Conservation (phyloP, 306 rosid genomes). For the Cucurbita moschata region DNA sequence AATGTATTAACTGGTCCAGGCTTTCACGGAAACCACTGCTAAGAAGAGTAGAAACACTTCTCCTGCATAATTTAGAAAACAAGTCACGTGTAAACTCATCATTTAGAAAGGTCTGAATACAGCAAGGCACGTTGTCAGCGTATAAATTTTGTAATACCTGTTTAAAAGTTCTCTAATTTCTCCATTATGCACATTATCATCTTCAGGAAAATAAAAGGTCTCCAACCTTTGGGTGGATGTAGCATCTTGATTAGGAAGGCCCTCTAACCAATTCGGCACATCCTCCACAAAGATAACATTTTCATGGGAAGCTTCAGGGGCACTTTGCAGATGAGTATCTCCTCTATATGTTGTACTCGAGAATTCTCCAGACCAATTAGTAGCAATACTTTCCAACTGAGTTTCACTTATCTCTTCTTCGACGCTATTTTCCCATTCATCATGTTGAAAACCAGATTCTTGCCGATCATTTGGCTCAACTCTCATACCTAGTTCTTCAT, state of each 20-base stretch:
- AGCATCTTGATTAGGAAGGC: constrained; percentile 48
- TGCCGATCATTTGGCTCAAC: constrained; percentile 38
- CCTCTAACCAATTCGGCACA: constrained; percentile 77
- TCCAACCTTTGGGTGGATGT: constrained; percentile 41
- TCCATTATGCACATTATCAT: constrained; percentile 57
- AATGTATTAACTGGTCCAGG: constrained; percentile 78
- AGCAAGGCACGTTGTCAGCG: background rate
- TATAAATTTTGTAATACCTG: constrained; percentile 31
- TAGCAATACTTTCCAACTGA: constrained; percentile 30
- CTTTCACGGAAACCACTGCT: constrained; percentile 88
- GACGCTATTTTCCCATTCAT: constrained; percentile 24
- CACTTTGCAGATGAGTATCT: constrained; percentile 40
- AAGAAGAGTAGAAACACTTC: constrained; percentile 94
- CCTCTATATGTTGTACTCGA: constrained; percentile 44
- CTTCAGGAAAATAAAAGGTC: constrained; percentile 66
- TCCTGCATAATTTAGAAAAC: constrained; percentile 43
- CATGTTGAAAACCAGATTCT: constrained; percentile 22
- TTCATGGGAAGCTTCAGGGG: constrained; percentile 60
- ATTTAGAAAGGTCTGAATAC: background rate
- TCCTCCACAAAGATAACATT: constrained; percentile 69
- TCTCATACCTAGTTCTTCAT: constrained; percentile 34
- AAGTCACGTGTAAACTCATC: background rate
- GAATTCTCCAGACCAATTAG: constrained; percentile 46
- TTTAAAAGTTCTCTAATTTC: constrained; percentile 87
- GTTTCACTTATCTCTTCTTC: constrained; percentile 33